Evolutionary conservation across 2,329 filamentous ascomycete species (phyloP).

Genomic region (Sordariomycetes sp.): DNA sequence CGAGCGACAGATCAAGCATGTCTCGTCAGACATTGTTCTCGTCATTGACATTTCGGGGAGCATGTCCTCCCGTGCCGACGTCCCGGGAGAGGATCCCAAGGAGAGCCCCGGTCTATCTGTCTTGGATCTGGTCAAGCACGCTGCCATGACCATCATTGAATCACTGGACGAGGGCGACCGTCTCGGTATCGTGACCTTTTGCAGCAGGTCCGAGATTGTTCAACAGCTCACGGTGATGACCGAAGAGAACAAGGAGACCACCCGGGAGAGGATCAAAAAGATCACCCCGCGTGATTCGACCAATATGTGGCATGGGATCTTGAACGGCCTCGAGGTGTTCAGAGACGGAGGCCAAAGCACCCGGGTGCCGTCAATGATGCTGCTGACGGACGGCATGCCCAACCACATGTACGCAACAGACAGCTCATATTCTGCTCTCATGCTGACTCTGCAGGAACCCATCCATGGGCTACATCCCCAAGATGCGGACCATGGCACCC

Average conservation of each 20-base stretch:
- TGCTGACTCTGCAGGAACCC: slow-evolving; percentile 27
- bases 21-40: slow-evolving; percentile 51
- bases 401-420: slow-evolving; percentile 44
- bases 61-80: slow-evolving; percentile 39
- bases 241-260: slow-evolving; percentile 29
- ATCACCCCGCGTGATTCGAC: slow-evolving; percentile 31
- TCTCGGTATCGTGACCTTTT: slow-evolving; percentile 49
- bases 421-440: too few relatives aligned
- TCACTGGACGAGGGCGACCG: slow-evolving; percentile 45
- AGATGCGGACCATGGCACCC: slow-evolving; percentile 30
- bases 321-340: slow-evolving; percentile 40
- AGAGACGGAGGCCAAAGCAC: slow-evolving; percentile 15
- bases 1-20: slow-evolving; percentile 19
- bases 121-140: slow-evolving; percentile 52
- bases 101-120: slow-evolving; percentile 43
- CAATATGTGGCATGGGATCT: slow-evolving; percentile 50
- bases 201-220: slow-evolving; percentile 27
- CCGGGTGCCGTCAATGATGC: slow-evolving; percentile 40
- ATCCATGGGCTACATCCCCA: slow-evolving; percentile 42
- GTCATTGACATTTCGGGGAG: slow-evolving; percentile 53
- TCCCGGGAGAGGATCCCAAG: slow-evolving; percentile 31
- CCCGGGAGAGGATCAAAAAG: slow-evolving; percentile 29
- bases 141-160: slow-evolving; percentile 47
- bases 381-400: slow-evolving; percentile 45
- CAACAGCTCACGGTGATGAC: slow-evolving; percentile 40